Percentiles rank a stretch among this genome's conserved stretches.
These are phyloP conservation scores for Pythium dissotocum DNA, from an alignment of 352 stramenopile species.

Conservation along the genomic window DNA sequence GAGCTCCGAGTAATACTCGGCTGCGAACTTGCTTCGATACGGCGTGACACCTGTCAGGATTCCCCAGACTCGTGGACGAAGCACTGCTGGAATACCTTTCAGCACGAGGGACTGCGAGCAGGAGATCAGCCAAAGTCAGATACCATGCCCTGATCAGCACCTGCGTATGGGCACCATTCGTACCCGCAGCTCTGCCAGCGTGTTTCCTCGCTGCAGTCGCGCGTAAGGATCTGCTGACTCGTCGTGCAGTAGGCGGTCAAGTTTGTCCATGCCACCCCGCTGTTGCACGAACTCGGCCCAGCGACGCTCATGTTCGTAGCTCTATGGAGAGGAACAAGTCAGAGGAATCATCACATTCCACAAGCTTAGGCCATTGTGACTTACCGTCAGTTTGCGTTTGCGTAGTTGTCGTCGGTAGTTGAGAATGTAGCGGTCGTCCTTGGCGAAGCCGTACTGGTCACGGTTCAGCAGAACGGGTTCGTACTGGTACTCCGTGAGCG, in stretches of 20 bases:
- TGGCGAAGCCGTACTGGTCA: slow-evolving; percentile 62
- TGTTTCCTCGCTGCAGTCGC: slow-evolving; percentile 7
- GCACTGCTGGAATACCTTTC: slow-evolving; percentile 39
- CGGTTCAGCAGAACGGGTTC: slow-evolving; percentile 43
- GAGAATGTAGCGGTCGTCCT: slow-evolving; percentile 61
- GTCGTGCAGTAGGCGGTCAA: slow-evolving; percentile 36
- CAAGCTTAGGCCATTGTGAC: background rate
- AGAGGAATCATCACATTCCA: background rate
- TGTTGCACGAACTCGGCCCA: slow-evolving; percentile 51
- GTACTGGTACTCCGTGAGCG: slow-evolving; percentile 34
- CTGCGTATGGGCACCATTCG: background rate
- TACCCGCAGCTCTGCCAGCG: slow-evolving; percentile 25
- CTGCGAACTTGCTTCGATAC: slow-evolving; percentile 34
- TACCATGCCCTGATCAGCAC: background rate
- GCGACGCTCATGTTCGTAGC: slow-evolving; percentile 39
- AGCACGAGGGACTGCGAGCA: slow-evolving; percentile 38
- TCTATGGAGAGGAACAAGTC: slow-evolving; percentile 23
- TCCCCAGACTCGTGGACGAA: slow-evolving; percentile 45
- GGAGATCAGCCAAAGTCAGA: background rate
- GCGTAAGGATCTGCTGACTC: background rate
- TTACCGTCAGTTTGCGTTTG: slow-evolving; percentile 39
- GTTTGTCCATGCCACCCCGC: slow-evolving; percentile 34
- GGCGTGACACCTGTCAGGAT: slow-evolving; percentile 35
- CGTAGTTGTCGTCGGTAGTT: slow-evolving; percentile 42
- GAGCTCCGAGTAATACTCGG: slow-evolving; percentile 37